phyloP scores from a whole-genome alignment of 306 rosid species.

The Dalbergia cultrata region DNA sequence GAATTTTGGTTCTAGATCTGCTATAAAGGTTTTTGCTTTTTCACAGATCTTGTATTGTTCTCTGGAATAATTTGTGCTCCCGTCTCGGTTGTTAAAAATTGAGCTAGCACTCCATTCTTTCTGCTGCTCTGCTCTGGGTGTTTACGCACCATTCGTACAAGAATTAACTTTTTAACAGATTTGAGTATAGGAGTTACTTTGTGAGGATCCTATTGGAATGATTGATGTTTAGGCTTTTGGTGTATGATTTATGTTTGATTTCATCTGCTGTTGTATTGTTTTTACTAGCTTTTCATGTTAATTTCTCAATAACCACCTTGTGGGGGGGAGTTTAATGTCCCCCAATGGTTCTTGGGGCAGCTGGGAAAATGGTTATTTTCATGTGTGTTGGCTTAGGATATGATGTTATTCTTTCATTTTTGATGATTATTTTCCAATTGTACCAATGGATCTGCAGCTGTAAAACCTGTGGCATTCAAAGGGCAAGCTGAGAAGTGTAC shows the following conservation, averaged over 20 bases:
- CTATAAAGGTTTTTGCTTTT: neutral
- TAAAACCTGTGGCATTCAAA: slow-evolving; percentile 56
- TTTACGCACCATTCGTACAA: neutral
- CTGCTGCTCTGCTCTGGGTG: neutral
- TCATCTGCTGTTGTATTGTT: neutral
- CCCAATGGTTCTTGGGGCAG: neutral
- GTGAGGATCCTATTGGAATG: slow-evolving; percentile 14
- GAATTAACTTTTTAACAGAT: neutral
- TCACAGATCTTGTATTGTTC: neutral
- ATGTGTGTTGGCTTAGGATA: neutral
- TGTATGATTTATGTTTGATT: neutral
- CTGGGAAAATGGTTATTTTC: slow-evolving; percentile 14
- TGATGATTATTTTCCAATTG: slow-evolving; percentile 14
- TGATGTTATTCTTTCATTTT: neutral
- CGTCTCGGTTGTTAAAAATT: neutral
- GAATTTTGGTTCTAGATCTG: slow-evolving; percentile 24
- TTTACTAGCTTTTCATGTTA: slow-evolving; percentile 10
- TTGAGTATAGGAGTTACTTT: neutral
- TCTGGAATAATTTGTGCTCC: neutral
- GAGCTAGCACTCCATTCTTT: neutral
- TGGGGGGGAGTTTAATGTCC: neutral
- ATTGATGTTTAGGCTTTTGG: neutral
- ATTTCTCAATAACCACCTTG: slow-evolving; percentile 1
- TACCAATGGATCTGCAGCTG: slow-evolving; percentile 56
- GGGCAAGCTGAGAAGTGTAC: slow-evolving; percentile 69